These are phyloP conservation scores for Aspergillus brasiliensis DNA, from an alignment of 2,329 filamentous ascomycete species.

Conservation along the genomic window DNA sequence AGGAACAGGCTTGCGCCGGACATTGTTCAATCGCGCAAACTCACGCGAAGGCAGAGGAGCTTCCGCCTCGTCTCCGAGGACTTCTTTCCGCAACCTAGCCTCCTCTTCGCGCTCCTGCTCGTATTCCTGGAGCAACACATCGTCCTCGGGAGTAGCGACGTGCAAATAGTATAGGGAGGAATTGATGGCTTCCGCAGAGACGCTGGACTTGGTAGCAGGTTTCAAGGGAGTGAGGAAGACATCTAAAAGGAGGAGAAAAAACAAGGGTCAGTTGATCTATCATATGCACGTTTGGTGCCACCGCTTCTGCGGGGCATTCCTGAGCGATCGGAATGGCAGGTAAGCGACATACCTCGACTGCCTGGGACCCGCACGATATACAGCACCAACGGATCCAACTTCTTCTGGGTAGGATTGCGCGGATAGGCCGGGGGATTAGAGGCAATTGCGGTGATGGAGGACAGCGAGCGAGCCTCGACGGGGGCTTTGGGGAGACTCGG, in stretches of 20 bases:
- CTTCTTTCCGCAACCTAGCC: slow-evolving; percentile 28
- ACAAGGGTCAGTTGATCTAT: slow-evolving; percentile 13
- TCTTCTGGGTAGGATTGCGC: slow-evolving; percentile 69
- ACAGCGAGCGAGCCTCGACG: slow-evolving; percentile 82
- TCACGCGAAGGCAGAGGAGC: slow-evolving; percentile 27
- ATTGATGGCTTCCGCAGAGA: slow-evolving; percentile 82
- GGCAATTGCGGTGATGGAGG: slow-evolving; percentile 76
- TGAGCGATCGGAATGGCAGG: not conserved
- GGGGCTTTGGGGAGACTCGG: slow-evolving; percentile 27
- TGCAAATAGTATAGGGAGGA: slow-evolving; percentile 92
- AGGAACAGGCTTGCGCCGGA: slow-evolving; percentile 43
- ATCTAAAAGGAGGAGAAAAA: slow-evolving; percentile 57
- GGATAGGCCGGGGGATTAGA: slow-evolving; percentile 86
- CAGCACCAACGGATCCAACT: slow-evolving; percentile 72
- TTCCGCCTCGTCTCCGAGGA: slow-evolving; percentile 22
- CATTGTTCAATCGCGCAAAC: slow-evolving; percentile 39
- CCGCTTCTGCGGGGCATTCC: slow-evolving; percentile 12
- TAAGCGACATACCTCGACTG: slow-evolving; percentile 67
- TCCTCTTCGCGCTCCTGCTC: slow-evolving; percentile 40
- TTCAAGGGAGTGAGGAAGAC: slow-evolving; percentile 90
- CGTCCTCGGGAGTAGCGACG: slow-evolving; percentile 66
- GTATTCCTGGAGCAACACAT: slow-evolving; percentile 42
- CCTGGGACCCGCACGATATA: slow-evolving; percentile 95
- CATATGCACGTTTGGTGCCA: not conserved
- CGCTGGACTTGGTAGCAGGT: slow-evolving; percentile 76